Base-by-base conservation (phyloP, 768 basidiomycete genomes). In the Termitomyces sp. region DNA sequence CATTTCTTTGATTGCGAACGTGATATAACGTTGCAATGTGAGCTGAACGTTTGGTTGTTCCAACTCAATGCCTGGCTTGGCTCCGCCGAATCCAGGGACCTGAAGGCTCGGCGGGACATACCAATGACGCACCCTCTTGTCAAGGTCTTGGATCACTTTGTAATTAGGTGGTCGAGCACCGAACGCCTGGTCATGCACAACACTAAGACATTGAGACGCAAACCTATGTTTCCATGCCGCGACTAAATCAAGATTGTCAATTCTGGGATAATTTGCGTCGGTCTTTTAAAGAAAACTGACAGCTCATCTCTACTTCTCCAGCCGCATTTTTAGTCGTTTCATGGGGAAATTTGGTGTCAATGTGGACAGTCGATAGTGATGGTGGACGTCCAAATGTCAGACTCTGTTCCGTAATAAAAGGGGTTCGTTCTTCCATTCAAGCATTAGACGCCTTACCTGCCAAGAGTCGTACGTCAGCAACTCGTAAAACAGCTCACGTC, bases 321-420 rank as follows among this genome's bases (percentile, higher is more conserved):
- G 69, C 66, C 26, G 72, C 72, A 59, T 76, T 79, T 52, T 70
- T 75, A n/a, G 70, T 69, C 1, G 75, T 71, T 26, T 77, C 72
- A 65, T 78, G 73, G 7, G 85, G 78, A 59, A 82, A 70, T 61
- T 81, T 78, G 61, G 77, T 75, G 64, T 85, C 82, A 60, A 85
- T 73, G 66, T 86, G 84, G 9, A 78, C 67, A 26, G 77, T 72
- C 2, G 82, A 77, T 55, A 88, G 78, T 6, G 86, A 87, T 3
- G 86, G 86, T 3, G 87, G 87, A 7, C 87, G 79, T 55, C 86
- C 86, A 69, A 83, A 88, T 10, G 86, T 88, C 58, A 89, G 69
- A 65, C 85, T 86, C 87, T 89, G 35, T n/a, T 56, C 28, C 5
- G 22, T 26, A 46, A 57, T 50, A 28, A 16, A 30, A 20, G 54